phyloP scores from a whole-genome alignment of 257 asterid species.

The Capsicum rhomboideum region DNA sequence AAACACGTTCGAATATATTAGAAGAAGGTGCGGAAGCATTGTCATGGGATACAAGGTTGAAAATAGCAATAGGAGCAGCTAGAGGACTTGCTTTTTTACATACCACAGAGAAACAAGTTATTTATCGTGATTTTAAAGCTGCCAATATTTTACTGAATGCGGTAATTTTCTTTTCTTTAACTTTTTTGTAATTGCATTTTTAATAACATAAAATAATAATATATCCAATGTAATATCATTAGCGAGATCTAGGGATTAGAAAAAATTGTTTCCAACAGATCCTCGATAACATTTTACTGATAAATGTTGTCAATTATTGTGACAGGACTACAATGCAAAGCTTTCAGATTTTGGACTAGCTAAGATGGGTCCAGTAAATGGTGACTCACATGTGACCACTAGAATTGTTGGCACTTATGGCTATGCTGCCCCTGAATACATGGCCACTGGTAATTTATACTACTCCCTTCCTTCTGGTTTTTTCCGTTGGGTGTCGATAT shows the following conservation, averaged over 20 bases:
- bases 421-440: constrained; percentile 82
- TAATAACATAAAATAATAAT: no score
- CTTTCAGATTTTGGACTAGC: constrained; percentile 93
- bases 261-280: no score
- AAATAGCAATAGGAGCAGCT: constrained; percentile 81
- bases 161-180: constrained; percentile 14
- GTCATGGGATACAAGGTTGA: constrained; percentile 67
- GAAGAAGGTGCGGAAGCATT: constrained; percentile 55
- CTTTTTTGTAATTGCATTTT: no score
- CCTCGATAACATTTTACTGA: no score
- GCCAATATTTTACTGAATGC: constrained; percentile 63
- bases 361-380: constrained; percentile 75
- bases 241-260: no score
- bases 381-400: constrained; percentile 69
- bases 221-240: no score
- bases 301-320: not conserved
- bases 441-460: constrained; percentile 57
- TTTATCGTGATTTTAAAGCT: constrained; percentile 75
- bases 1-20: not conserved
- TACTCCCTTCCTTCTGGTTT: not conserved
- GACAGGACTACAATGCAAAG: constrained; percentile 62
- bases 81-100: constrained; percentile 63
- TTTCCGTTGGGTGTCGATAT: no score
- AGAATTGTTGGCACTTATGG: constrained; percentile 73
- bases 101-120: constrained; percentile 55